Percentiles rank a stretch among this genome's conserved stretches.
Conservation (phyloP, 257 asterid species). For the Voacanga thouarsii region DNA sequence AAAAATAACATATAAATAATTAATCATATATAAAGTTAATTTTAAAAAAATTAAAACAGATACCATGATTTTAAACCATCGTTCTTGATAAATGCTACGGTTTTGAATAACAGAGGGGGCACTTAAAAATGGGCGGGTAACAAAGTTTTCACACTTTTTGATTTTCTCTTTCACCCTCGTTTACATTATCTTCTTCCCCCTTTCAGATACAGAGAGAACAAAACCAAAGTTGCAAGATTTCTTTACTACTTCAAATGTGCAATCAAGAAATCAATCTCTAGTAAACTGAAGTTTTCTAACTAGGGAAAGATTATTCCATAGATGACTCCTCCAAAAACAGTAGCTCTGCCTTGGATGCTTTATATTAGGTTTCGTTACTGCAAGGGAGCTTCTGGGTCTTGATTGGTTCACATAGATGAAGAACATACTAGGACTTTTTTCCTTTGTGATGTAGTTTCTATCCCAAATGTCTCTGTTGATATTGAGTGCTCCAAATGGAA, state of each 20-base stretch:
- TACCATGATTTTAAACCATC: too few relatives aligned
- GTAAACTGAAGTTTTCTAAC: not conserved
- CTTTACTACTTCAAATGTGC: not conserved
- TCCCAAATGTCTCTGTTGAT: conserved; percentile 84
- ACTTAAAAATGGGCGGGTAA: too few relatives aligned
- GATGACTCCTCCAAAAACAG: conserved; percentile 14
- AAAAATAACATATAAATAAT: too few relatives aligned
- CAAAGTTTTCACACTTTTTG: too few relatives aligned
- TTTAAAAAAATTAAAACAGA: too few relatives aligned
- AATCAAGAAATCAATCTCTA: conserved; percentile 19
- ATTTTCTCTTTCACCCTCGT: too few relatives aligned
- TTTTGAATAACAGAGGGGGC: too few relatives aligned
- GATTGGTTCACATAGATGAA: conserved; percentile 69
- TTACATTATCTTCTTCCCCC: too few relatives aligned
- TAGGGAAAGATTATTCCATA: conserved; percentile 3
- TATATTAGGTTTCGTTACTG: conserved; percentile 91
- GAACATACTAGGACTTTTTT: conserved; percentile 46
- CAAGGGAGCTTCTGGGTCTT: conserved; percentile 86
- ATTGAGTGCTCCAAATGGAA: conserved; percentile 51
- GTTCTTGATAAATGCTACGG: too few relatives aligned
- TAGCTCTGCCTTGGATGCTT: conserved; percentile 34
- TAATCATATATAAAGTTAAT: too few relatives aligned
- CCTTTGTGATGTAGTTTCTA: conserved; percentile 49
- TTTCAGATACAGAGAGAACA: conserved; percentile 10
- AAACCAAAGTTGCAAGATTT: conserved; percentile 27